Evolutionary conservation across 208 protist species (phyloP), one percentile per base, ranked within the genome.

Genomic region (Trypanosomatidae sp.): DNA sequence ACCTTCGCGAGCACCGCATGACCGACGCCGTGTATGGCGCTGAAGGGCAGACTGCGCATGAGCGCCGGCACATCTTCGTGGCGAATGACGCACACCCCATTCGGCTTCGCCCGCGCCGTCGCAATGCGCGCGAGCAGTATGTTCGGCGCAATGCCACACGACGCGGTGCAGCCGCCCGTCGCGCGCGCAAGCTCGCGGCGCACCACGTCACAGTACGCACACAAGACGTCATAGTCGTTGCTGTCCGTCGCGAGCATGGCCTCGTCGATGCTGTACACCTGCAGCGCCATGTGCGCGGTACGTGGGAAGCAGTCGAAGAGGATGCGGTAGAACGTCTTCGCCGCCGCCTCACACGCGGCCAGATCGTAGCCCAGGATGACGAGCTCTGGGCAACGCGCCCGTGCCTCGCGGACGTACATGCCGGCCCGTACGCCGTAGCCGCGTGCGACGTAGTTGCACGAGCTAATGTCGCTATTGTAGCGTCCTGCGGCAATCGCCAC

Each of bases 401-500:
- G 63, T 15, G 91, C 94, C 11, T 66, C 35, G 46, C 71, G 79
- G 20, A 93, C 73, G 66, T 91, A 96, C 91, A 96, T 96, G 15
- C 91, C 94, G 18, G 80, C 84, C 24, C 49, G 69, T 6, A 97
- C 67, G 16, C 92, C 92, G 45, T 53, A 75, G 2, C 64, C 59
- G 22, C 89, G 77, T 1, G 92, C 89, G 33, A 80, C 55, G 53
- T 97, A 97, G 64, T 96, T 96, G 56, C 83, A 88, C 0, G 85
- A 93, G 6, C 85, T 82, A 43, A 97, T 92, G 41, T 97, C 88
- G 61, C 78, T 86, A 54, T 88, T 89, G 53, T 53, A 73, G 39
- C 70, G 63, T 1, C 77, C 81, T 18, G 85, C 80, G 0, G 83
- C 78, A n/a, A 97, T 73, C 4, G 75, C 89, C 5, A 96, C 76